phyloP scores from a whole-genome alignment of 2,329 filamentous ascomycete genomes.

The Fusarium nygamai region DNA sequence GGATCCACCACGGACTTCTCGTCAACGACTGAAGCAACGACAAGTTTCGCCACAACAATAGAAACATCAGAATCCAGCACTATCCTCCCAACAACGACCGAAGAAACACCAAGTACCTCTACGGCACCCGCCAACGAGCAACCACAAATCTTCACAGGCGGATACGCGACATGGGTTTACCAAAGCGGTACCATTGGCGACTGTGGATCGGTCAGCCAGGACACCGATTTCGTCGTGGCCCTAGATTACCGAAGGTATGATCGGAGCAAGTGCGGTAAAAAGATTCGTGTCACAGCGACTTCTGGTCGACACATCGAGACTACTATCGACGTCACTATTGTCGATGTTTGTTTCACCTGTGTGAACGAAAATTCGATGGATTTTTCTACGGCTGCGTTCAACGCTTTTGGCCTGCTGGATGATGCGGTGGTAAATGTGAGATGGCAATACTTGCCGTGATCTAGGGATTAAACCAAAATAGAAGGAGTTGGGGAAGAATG shows the following conservation, averaged over 20 bases:
- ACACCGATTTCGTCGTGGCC: background rate
- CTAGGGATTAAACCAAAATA: too few species aligned
- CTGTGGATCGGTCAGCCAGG: background rate
- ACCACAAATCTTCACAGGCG: background rate
- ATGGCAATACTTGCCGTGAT: background rate
- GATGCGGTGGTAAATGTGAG: accelerated
- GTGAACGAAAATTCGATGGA: background rate
- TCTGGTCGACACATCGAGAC: background rate
- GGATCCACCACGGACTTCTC: too few species aligned
- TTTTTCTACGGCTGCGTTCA: background rate
- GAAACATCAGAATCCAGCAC: background rate
- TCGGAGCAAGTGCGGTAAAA: background rate
- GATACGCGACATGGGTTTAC: background rate
- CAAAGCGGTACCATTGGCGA: accelerated
- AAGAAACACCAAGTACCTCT: background rate
- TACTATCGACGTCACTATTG: background rate
- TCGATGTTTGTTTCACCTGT: background rate
- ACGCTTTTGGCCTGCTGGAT: accelerated
- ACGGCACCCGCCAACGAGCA: background rate
- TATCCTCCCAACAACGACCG: background rate
- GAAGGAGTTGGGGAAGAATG: background rate
- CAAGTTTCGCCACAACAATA: too few species aligned
- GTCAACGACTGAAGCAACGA: too few species aligned
- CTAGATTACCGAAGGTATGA: background rate
- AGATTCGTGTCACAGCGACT: background rate